Evolutionary conservation across 345 rosid genomes (phyloP).

Genomic region (Bruguiera sexangula): DNA sequence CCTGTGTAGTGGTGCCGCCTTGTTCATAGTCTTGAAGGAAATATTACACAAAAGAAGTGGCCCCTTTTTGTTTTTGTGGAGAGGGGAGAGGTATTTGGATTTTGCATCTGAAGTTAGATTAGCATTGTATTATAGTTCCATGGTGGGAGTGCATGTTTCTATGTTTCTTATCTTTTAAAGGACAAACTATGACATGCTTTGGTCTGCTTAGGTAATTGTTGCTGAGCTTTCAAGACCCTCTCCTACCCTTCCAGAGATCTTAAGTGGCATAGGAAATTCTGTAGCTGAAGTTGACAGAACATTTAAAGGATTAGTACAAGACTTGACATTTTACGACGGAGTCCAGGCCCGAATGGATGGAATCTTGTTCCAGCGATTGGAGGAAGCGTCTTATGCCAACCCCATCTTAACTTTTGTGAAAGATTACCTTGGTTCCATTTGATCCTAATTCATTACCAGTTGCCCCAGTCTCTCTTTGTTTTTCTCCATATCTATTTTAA

Average conservation of each 20-base stretch:
- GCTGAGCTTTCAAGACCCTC: conserved; percentile 85
- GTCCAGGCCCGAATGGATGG: conserved; percentile 96
- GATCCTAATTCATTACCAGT: neutral
- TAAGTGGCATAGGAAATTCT: conserved; percentile 67
- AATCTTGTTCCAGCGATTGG: conserved; percentile 66
- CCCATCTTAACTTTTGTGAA: conserved; percentile 57
- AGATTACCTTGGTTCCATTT: conserved; percentile 75
- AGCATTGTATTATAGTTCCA: too few relatives aligned
- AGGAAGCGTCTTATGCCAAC: conserved; percentile 44
- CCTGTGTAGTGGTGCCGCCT: neutral
- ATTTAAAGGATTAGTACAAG: conserved; percentile 55
- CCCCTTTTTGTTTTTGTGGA: neutral
- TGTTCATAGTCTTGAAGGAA: neutral
- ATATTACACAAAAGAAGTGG: neutral
- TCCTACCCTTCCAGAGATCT: conserved; percentile 60
- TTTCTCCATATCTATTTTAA: too few relatives aligned
- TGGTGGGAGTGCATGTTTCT: neutral
- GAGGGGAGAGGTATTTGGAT: too few relatives aligned
- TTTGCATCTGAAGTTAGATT: too few relatives aligned
- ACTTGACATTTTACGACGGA: conserved; percentile 49
- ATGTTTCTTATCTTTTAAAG: neutral
- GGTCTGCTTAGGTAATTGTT: conserved; percentile 56
- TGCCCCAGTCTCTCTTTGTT: neutral
- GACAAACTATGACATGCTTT: conserved; percentile 3
- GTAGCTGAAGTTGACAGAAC: conserved; percentile 65